phyloP scores from a whole-genome alignment of 1,284 basidiomycete genomes.

The Naganishia sp. region DNA sequence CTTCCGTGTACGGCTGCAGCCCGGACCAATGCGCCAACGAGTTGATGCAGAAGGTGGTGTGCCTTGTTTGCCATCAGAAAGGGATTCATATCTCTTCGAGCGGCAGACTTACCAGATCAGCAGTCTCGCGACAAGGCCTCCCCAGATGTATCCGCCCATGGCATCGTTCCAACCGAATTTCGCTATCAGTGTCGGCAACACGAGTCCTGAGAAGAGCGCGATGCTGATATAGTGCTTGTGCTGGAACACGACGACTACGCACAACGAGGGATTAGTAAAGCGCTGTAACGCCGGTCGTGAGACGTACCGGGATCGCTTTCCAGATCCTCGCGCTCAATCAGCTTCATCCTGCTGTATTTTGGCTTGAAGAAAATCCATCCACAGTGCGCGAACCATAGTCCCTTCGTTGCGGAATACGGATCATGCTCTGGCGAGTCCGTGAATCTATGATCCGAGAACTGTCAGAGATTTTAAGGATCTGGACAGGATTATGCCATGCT shows the following conservation, averaged over 20 bases:
- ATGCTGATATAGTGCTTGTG: constrained; percentile 68
- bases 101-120: constrained; percentile 57
- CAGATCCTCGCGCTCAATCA: constrained; percentile 70
- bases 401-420: constrained; percentile 72
- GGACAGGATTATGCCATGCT: constrained; percentile 31
- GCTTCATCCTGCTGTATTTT: constrained; percentile 63
- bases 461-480: neutral
- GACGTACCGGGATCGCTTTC: constrained; percentile 66
- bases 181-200: constrained; percentile 60
- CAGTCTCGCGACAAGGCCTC: constrained; percentile 63
- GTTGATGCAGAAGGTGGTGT: constrained; percentile 76
- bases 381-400: constrained; percentile 72
- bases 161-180: constrained; percentile 64
- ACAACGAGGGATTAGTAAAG: neutral
- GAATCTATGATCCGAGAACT: constrained; percentile 54
- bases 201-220: constrained; percentile 64
- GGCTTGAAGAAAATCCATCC: constrained; percentile 83
- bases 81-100: neutral
- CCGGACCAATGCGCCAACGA: constrained; percentile 79
- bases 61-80: constrained; percentile 61
- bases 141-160: constrained; percentile 66
- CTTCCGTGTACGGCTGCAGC: constrained; percentile 73
- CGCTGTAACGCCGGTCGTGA: neutral
- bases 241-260: constrained; percentile 70
- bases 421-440: constrained; percentile 74